These are phyloP conservation scores for Nakaseomyces nivariensis DNA, from an alignment of 1,139 yeast species.

Conservation along the genomic window DNA sequence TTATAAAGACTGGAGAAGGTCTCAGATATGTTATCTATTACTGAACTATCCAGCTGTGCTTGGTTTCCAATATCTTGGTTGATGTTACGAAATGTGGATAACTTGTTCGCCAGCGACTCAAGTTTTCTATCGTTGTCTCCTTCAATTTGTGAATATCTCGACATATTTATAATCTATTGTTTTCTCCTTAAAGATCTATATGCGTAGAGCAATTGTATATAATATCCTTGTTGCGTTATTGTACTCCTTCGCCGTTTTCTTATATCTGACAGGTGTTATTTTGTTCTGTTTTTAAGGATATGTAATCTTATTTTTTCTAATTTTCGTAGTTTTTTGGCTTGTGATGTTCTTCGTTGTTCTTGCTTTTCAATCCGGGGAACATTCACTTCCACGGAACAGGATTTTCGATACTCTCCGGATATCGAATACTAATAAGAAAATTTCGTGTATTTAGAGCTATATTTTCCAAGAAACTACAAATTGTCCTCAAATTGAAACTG, in stretches of 20 bases:
- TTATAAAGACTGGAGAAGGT: constrained; percentile 52
- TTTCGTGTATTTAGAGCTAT: too few relatives aligned
- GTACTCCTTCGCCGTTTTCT: too few relatives aligned
- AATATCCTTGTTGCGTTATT: too few relatives aligned
- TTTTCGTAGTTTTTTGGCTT: constrained; percentile 12
- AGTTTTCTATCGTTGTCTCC: constrained; percentile 49
- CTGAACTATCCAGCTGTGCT: constrained; percentile 44
- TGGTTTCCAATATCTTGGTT: constrained; percentile 56
- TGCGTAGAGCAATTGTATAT: too few relatives aligned
- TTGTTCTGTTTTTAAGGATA: too few relatives aligned
- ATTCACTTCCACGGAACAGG: too few relatives aligned
- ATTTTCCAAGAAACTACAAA: too few relatives aligned
- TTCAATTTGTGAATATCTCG: constrained; percentile 37
- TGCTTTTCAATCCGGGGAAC: neutral
- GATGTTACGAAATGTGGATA: constrained; percentile 49
- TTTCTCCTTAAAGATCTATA: neutral
- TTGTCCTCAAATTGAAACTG: too few relatives aligned
- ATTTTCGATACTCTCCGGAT: too few relatives aligned
- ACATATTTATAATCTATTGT: neutral
- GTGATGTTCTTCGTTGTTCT: constrained; percentile 9
- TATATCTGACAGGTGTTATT: too few relatives aligned
- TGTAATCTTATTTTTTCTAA: constrained; percentile 23
- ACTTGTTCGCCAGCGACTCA: constrained; percentile 49
- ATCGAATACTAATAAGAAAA: too few relatives aligned
- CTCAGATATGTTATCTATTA: constrained; percentile 48